Base-by-base conservation (phyloP, 768 basidiomycete genomes). In the Udeniomyces megalosporus region DNA sequence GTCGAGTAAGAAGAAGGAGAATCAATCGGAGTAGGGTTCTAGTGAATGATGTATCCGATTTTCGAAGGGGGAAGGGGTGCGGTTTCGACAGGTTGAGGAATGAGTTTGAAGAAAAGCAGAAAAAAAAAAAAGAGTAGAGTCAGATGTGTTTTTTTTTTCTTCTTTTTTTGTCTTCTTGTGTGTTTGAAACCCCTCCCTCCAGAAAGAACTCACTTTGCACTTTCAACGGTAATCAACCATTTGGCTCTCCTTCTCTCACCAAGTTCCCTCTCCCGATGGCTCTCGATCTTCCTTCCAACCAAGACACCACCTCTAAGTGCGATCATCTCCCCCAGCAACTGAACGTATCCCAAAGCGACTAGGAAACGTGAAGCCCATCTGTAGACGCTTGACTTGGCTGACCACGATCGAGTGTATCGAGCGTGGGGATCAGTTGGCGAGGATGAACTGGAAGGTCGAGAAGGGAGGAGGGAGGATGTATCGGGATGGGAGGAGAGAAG, bases 321-420 rank as follows among this genome's bases (percentile, higher is more conserved):
- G 32, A 59, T 11, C 63, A 65, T 65, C 58, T 65, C 63, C 8
- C 45, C 58, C 2, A 65, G 32, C 2, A 65, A 58, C 45, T 60
- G 45, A 24, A 65, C 52, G 32, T 58, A 44, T 1, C 58, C 50
- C 4, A 65, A 11, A 2, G 49, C 32, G 22, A 54, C 49, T 26
- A 65, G 58, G 29, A 34, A 31, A 12, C 58, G 17, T 3, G 58
- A 26, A 3, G 53, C 58, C 32, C 47, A 32, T 10, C 53, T 26
- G 45, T 65, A 65, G 4, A 29, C n/a, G 28, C 7, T 8, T 22
- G 63, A 65, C 8, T 48, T 22, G 20, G 31, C 22, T 12, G 63
- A 51, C 63, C 63, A 65, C 1, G 63, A 42, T n/a, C 58, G 63
- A 15, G 63, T 60, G 57, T 60, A 65, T 22, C 63, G 57, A 11